These are phyloP conservation scores for Phytophthora sansomeana DNA, from an alignment of 352 stramenopile species.

Conservation along the genomic window DNA sequence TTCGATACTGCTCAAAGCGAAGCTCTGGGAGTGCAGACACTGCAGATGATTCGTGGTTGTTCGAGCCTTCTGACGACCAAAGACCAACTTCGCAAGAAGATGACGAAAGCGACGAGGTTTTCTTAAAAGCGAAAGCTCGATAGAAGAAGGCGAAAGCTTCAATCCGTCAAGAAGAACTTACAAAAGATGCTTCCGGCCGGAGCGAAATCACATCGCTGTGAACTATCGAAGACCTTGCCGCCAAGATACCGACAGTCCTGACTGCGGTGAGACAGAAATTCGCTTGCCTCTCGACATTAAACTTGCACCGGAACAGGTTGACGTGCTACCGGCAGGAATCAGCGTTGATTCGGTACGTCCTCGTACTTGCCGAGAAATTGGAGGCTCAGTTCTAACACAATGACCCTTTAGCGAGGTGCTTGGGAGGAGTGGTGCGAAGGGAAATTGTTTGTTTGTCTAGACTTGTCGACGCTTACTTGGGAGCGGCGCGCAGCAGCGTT, in stretches of 20 bases:
- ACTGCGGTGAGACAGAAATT: not conserved
- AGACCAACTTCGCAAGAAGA: slow-evolving; percentile 6
- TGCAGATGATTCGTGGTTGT: slow-evolving; percentile 35
- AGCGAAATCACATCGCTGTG: slow-evolving; percentile 12
- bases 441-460: slow-evolving; percentile 22
- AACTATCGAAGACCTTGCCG: slow-evolving; percentile 30
- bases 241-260: not conserved
- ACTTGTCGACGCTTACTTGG: slow-evolving; percentile 28
- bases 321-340: slow-evolving; percentile 19
- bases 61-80: slow-evolving; percentile 27
- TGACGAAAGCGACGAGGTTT: slow-evolving; percentile 26
- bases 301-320: slow-evolving; percentile 12
- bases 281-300: not conserved
- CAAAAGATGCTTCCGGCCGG: slow-evolving; percentile 1
- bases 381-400: not conserved
- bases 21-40: slow-evolving; percentile 30
- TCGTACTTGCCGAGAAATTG: not conserved
- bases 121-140: slow-evolving; percentile 16
- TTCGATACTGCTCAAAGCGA: slow-evolving; percentile 34
- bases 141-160: slow-evolving; percentile 8
- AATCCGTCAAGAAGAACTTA: not conserved
- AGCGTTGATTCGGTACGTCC: slow-evolving; percentile 28
- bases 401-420: slow-evolving; percentile 24
- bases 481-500: slow-evolving; percentile 28
- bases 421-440: slow-evolving; percentile 41